Evolutionary conservation across 768 basidiomycete species (phyloP), one percentile per base, ranked within the genome.

Genomic region (Peribolospora kevripleyi): DNA sequence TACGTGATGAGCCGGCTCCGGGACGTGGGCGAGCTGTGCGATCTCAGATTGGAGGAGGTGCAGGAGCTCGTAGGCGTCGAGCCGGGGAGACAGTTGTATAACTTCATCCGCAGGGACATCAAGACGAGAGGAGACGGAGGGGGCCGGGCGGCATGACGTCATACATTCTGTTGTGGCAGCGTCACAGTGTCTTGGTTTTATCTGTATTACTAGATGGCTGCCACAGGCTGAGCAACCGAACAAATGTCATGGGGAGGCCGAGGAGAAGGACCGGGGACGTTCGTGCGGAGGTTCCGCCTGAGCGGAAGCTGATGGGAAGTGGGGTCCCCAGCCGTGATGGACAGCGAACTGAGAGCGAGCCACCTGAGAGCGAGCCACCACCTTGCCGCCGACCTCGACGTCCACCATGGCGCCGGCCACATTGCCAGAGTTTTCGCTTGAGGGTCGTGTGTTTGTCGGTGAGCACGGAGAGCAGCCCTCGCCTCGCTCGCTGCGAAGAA

Each of bases 1-100:
- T 79, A 83, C 66, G 79, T 97, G 50, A 82, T 82, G 79, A 74
- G 73, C 61, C 79, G 76, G 63, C 80, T 90, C n/a, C 69, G 71
- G 60, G 86, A 76, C 64, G 75, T 97, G 40, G 71, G 76, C 53
- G 80, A 80, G 65, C 67, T 95, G 55, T 45, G 42, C 8, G 75
- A 73, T 64, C 68, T 88, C 70, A 65, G 64, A 48, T 64, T 78
- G 57, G 64, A 68, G 55, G 70, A 78, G 55, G 73, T 93, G 50
- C 79, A 84, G 66, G 77, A 72, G 13, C 72, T 88, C 36, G 65
- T 91, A 42, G 87, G 87, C 5, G 75, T 75, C 3, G 87, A 84
- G 61, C 80, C 81, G 0, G 90, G 86, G 36, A 81, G 76, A 63
- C 66, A 74, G 10, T 82, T 83, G 61, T 86, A 75, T 70, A 74